phyloP scores from a whole-genome alignment of 1,284 basidiomycete species.

The Fereydounia khargensis region DNA sequence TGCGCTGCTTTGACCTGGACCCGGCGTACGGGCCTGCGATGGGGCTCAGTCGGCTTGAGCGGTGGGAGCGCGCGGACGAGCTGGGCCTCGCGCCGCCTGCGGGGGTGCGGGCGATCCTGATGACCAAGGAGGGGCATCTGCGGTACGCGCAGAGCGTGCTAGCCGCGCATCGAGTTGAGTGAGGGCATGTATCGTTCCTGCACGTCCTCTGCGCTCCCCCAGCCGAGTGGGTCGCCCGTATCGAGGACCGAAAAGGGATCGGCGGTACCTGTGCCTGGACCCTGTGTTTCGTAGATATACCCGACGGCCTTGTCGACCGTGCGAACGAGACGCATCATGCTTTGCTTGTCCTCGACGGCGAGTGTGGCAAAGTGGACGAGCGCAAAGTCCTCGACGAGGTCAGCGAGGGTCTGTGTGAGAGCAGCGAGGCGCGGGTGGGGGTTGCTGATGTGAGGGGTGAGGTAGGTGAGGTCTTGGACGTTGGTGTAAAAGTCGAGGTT shows the following conservation, averaged over 20 bases:
- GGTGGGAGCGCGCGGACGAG: conserved; percentile 81
- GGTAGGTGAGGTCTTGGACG: conserved; percentile 89
- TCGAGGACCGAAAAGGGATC: conserved; percentile 45
- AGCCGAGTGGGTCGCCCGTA: conserved; percentile 35
- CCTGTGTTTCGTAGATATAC: conserved; percentile 37
- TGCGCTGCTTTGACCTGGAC: conserved; percentile 53
- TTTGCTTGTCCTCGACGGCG: conserved; percentile 61
- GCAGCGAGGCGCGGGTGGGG: conserved; percentile 34
- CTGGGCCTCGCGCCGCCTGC: conserved; percentile 78
- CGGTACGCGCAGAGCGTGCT: too few species aligned
- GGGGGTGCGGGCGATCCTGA: conserved; percentile 65
- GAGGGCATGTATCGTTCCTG: conserved; percentile 50
- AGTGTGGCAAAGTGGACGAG: conserved; percentile 95
- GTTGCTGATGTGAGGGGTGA: conserved; percentile 69
- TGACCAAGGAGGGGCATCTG: conserved; percentile 49
- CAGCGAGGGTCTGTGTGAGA: conserved; percentile 85
- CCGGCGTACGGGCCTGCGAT: conserved; percentile 71
- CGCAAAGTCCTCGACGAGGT: conserved; percentile 88
- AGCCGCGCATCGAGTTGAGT: too few species aligned
- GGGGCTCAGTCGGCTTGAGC: conserved; percentile 75
- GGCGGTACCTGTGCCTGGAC: conserved; percentile 29
- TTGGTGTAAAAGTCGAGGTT: conserved; percentile 98
- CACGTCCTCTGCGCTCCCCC: conserved; percentile 43
- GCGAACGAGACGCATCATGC: conserved; percentile 49
- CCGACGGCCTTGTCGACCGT: conserved; percentile 53